Evolutionary conservation across 2,329 filamentous ascomycete genomes (phyloP).

Genomic region (Berkeleyomyces rouxiae): DNA sequence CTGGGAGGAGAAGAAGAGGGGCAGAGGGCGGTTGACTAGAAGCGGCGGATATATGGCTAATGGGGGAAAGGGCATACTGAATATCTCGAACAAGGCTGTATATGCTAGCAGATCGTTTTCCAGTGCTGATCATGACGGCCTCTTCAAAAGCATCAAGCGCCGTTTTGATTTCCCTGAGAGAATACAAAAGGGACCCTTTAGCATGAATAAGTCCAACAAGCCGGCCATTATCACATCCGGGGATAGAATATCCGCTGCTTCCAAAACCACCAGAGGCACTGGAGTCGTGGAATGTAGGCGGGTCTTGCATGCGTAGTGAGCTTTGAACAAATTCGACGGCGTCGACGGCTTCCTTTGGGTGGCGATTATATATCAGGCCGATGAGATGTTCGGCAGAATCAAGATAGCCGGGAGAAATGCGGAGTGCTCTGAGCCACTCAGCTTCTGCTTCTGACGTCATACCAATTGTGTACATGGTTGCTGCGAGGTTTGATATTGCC

Average conservation of each 20-base stretch:
- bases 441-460: constrained; percentile 69
- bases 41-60: background rate
- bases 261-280: constrained; percentile 18
- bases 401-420: constrained; percentile 69
- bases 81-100: constrained; percentile 65
- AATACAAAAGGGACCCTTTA: constrained; percentile 97
- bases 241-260: constrained; percentile 63
- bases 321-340: constrained; percentile 76
- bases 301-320: constrained; percentile 30
- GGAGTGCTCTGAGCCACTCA: constrained; percentile 74
- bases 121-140: constrained; percentile 75
- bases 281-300: constrained; percentile 5
- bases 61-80: constrained; percentile 47
- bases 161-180: constrained; percentile 60
- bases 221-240: constrained; percentile 76
- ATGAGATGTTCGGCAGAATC: constrained; percentile 93
- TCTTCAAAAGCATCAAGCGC: constrained; percentile 89
- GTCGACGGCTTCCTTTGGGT: constrained; percentile 68
- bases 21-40: background rate
- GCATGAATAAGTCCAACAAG: constrained; percentile 89
- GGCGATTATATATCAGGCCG: constrained; percentile 68
- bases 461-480: constrained; percentile 69
- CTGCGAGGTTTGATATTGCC: constrained; percentile 83
- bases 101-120: constrained; percentile 52
- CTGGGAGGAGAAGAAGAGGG: constrained; percentile 66